These are phyloP conservation scores for Volvariella volvacea DNA, from an alignment of 1,284 basidiomycete genomes.

Conservation along the genomic window DNA sequence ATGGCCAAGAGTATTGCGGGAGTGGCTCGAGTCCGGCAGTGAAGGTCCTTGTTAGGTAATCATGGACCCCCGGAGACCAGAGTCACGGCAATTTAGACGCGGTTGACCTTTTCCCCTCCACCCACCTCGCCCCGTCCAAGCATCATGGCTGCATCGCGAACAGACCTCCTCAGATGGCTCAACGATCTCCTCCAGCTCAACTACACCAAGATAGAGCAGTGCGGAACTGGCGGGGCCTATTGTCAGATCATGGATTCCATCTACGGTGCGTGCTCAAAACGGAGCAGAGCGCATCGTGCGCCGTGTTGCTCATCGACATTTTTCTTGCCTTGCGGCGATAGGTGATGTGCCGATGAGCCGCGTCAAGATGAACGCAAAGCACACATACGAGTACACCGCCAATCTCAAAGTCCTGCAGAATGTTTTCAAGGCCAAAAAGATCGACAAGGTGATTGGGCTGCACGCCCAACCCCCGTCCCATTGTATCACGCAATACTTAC, in stretches of 20 bases:
- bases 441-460: constrained; percentile 82
- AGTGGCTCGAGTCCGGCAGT: constrained; percentile 5
- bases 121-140: constrained; percentile 7
- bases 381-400: constrained; percentile 93
- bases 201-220: constrained; percentile 94
- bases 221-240: constrained; percentile 85
- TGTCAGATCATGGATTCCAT: constrained; percentile 93
- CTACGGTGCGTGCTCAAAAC: constrained; percentile 54
- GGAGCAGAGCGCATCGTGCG: constrained; percentile 12
- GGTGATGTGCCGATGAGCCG: constrained; percentile 84
- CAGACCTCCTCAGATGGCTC: constrained; percentile 89
- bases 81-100: constrained; percentile 7
- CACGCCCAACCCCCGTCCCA: constrained; percentile 5
- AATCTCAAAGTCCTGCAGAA: constrained; percentile 96
- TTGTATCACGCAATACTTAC: no score
- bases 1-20: constrained; percentile 1
- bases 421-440: constrained; percentile 80
- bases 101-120: constrained; percentile 6
- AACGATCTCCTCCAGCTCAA: constrained; percentile 89
- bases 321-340: constrained; percentile 9
- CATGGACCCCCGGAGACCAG: constrained; percentile 3
- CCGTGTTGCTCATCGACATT: constrained; percentile 6
- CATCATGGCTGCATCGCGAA: constrained; percentile 54
- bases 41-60: background rate
- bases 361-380: constrained; percentile 91